These are phyloP conservation scores for Suillus lakei DNA, from an alignment of 768 basidiomycete species.

Conservation along the genomic window DNA sequence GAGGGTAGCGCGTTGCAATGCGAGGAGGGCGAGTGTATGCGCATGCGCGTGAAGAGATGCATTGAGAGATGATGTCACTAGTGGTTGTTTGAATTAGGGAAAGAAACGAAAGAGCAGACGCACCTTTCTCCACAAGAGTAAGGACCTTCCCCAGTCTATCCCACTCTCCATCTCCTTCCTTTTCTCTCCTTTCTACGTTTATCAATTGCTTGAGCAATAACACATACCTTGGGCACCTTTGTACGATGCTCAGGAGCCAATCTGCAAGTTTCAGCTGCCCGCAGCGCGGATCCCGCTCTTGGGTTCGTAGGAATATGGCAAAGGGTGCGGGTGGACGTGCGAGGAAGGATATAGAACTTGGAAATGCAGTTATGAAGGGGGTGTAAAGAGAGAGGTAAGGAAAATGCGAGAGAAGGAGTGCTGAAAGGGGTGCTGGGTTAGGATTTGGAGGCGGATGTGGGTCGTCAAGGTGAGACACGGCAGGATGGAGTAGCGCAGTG, in stretches of 20 bases:
- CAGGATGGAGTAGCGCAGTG: conserved; percentile 42
- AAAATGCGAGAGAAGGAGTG: conserved; percentile 77
- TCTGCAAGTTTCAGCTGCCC: conserved; percentile 78
- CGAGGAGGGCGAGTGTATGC: conserved; percentile 73
- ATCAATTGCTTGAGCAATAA: conserved; percentile 84
- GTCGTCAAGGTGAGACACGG: conserved; percentile 6
- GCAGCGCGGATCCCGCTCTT: conserved; percentile 73
- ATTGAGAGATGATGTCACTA: conserved; percentile 81
- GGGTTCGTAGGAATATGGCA: conserved; percentile 61
- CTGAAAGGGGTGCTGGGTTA: conserved; percentile 51
- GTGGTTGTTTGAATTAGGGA: conserved; percentile 10
- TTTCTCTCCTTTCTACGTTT: conserved; percentile 58
- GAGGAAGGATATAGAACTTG: conserved; percentile 60
- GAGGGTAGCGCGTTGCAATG: conserved; percentile 77
- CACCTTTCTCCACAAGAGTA: conserved; percentile 77
- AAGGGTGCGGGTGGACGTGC: conserved; percentile 52
- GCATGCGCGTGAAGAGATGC: conserved; percentile 80
- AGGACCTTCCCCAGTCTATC: conserved; percentile 62
- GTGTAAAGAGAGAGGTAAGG: conserved; percentile 89
- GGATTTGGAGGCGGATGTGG: conserved; percentile 18
- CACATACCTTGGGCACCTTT: conserved; percentile 87
- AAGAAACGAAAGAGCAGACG: conserved; percentile 19
- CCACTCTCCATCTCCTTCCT: conserved; percentile 60
- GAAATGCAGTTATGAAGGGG: conserved; percentile 82
- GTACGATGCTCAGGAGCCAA: conserved; percentile 87